Base-by-base conservation (phyloP, 805 yeast species). In the Monosporozyma solicola region DNA sequence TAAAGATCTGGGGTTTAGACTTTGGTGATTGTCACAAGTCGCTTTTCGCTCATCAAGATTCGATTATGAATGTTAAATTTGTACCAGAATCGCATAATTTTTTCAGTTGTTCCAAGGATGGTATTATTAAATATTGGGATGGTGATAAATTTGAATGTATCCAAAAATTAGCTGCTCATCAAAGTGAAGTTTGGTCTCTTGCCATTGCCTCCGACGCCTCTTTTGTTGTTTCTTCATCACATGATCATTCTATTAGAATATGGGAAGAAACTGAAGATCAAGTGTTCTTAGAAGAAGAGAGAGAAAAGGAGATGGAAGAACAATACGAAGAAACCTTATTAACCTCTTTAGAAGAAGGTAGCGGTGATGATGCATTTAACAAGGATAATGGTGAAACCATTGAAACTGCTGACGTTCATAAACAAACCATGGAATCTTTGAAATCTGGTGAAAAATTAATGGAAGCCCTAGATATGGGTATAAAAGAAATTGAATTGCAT, bases 11-110 rank as follows among this genome's bases (percentile, higher is more conserved):
- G 99, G 99, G 99, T 50, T 74, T 94, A 54, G 99, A 94, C 68
- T 94, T 94, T 70, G 99, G 99, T 71, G 99, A 94, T 70, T 94
- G 99, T 75, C 99, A 94, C 70, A 86, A 85, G 67, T 92, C 98
- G 1, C 81, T 94, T 29, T 94, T 94, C 68, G 99, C 95, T 1
- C 99, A 94, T 67, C 96, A 90, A 64, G 99, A 94, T 68, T 85
- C 96, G 3, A 87, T 94, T 54, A 88, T 92, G 96, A 77, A 79
- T 57, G 96, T 92, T 32, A 79, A 74, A 55, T 94, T 94, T 63
- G 76, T 90, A 50, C 92, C 95, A 1, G 83, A 82, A n/a, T 77
- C 87, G 13, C 96, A 92, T 66, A 82, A 91, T 67, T 91, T 94
- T 69, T 87, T 94, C 72, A 84, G 95, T 53, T 83, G 88, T 54